Evolutionary conservation across 2,329 filamentous ascomycete genomes (phyloP), one percentile per base, ranked within the genome.

Genomic region (Didymosphaeria variabile): DNA sequence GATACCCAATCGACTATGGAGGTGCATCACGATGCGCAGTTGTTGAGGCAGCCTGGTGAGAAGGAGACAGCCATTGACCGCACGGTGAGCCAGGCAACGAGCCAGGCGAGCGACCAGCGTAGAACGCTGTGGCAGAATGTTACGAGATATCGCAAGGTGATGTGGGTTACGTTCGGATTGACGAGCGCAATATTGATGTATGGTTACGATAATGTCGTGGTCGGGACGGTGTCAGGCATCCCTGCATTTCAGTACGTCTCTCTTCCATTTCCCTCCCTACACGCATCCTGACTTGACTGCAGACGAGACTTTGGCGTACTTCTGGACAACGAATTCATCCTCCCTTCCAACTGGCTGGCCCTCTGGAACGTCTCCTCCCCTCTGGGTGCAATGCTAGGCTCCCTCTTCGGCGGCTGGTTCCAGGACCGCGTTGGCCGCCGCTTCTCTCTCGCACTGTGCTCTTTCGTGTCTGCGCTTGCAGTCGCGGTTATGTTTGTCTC

Each of bases 121-220:
- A 66, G 64, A 38, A 67, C 70, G 8, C 60, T 75, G 5, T 75
- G 71, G 72, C 69, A 73, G 58, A 72, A 72, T 38, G 59, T 71
- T n/a, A 72, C 73, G 59, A 74, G 68, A 59, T 75, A 73, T 55
- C 69, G 69, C 8, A 73, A 73, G 47, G 68, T 73, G 9, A 63
- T 59, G 3, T 67, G 65, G 32, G 59, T 68, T 15, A 73, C 70
- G 0, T 60, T 75, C n/a, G 67, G 59, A 9, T 49, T 75, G 21
- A 68, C 71, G 10, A 68, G 64, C n/a, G 69, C 68, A 6, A 73
- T 73, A 49, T 62, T 75, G 6, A 65, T 75, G 10, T 75, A 73
- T 32, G 72, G 72, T 8, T 73, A 72, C 55, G 72, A 75, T 53
- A 69, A 72, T 67, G 71, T 73, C 13, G 64, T 75, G 36, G 71